Evolutionary conservation across 1,284 basidiomycete species (phyloP).

Genomic region (Wallemia ichthyophaga): DNA sequence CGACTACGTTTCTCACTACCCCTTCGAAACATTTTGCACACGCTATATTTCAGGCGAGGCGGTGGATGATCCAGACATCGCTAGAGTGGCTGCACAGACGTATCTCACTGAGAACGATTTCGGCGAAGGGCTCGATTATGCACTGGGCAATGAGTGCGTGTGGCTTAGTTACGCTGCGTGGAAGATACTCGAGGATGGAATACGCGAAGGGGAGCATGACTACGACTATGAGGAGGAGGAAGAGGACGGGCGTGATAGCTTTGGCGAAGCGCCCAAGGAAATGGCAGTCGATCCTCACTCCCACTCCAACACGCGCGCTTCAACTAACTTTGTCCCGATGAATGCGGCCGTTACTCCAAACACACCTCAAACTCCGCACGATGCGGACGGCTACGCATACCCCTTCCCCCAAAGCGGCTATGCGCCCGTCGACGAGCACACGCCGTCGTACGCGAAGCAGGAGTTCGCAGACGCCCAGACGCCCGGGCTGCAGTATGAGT

Average conservation of each 20-base stretch:
- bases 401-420: not conserved
- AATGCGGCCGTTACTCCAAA: too few relatives aligned
- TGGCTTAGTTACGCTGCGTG: conserved; percentile 19
- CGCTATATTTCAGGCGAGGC: conserved; percentile 83
- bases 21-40: conserved; percentile 58
- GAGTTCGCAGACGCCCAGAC: conserved; percentile 21
- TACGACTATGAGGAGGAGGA: conserved; percentile 65
- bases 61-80: conserved; percentile 77
- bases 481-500: conserved; percentile 36
- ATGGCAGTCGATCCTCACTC: conserved; percentile 27
- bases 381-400: not conserved
- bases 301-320: conserved; percentile 67
- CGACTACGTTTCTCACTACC: conserved; percentile 56
- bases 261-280: conserved; percentile 27
- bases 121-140: conserved; percentile 44
- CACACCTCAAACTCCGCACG: too few relatives aligned
- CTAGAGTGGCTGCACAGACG: conserved; percentile 72
- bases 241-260: conserved; percentile 60
- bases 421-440: not conserved
- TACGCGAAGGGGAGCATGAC: conserved; percentile 53
- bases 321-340: conserved; percentile 35
- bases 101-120: conserved; percentile 49
- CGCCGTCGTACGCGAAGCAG: conserved; percentile 36
- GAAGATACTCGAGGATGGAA: conserved; percentile 9
- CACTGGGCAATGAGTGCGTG: conserved; percentile 42